A percentile compares a stretch with the other conserved stretches of the same genome.
Evolutionary conservation across 192 early-diverging fungal genomes (phyloP).

Genomic region (Haplosporangium gracile): DNA sequence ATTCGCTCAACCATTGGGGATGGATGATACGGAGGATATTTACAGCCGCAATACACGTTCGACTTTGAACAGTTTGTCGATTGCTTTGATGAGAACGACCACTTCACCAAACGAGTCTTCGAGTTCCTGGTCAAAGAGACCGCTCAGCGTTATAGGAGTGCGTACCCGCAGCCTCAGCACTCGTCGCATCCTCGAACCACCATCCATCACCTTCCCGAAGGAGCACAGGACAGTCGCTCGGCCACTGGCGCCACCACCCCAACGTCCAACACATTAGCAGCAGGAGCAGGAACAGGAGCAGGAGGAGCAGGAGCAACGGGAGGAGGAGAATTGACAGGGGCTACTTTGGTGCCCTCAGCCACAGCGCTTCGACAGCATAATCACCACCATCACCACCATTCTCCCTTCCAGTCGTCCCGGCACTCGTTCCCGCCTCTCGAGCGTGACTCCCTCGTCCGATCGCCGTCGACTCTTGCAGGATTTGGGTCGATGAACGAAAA

Average conservation of each 20-base stretch:
- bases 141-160: slow-evolving; percentile 33
- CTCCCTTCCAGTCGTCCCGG: background rate
- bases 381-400: slow-evolving; percentile 16
- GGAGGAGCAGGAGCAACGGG: background rate
- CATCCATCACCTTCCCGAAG: slow-evolving; percentile 25
- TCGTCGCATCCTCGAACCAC: slow-evolving; percentile 12
- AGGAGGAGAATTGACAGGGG: background rate
- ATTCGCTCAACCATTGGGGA: slow-evolving; percentile 7
- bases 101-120: slow-evolving; percentile 41
- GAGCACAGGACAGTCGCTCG: slow-evolving; percentile 4
- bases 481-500: background rate
- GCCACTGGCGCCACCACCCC: background rate
- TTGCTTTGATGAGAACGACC: slow-evolving; percentile 47
- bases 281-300: slow-evolving; percentile 6
- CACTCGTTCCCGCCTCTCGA: slow-evolving; percentile 7
- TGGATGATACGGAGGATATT: background rate
- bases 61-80: slow-evolving; percentile 56
- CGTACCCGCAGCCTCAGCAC: slow-evolving; percentile 16
- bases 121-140: slow-evolving; percentile 53
- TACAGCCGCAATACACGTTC: slow-evolving; percentile 35
- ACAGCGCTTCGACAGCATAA: background rate
- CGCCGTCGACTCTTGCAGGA: slow-evolving; percentile 5
- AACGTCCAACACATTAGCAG: background rate
- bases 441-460: slow-evolving; percentile 12
- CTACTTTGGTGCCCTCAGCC: background rate